Evolutionary conservation across 129 eudicot species (phyloP), one percentile per base, ranked within the genome.

Genomic region (Helichrysum umbraculigerum): DNA sequence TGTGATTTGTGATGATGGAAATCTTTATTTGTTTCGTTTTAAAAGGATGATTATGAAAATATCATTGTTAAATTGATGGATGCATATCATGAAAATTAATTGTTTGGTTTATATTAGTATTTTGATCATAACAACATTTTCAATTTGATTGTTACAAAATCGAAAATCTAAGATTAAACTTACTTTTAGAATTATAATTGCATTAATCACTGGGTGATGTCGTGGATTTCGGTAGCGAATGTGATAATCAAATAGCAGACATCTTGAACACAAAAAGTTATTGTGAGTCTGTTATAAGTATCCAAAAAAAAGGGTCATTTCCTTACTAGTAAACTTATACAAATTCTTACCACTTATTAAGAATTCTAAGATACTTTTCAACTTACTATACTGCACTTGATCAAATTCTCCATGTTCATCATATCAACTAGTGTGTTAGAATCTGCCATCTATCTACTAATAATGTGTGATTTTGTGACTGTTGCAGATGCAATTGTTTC

Each of bases 401-500:
- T 54, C 19, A 54, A 16, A 54, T 54, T 8, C 60, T 54, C 60
- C 21, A 4, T 54, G 59, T n/a, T 56, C 22, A 56, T 56, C 10
- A 19, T 56, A 56, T 6, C 25, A 4, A 69, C 14, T 69, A 10
- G 5, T 44, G 25, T 20, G 73, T 32, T 2, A 4, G 1, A 54
- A 32, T 19, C 10, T 58, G 76, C 52, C 19, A 33, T 57, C 63
- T 32, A n/a, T 10, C 32, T 20, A 16, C 30, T 25, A 16, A 8
- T 37, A 41, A 68, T 12, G 47, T 59, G 51, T 72, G 35, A 56
- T 42, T 22, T 65, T 73, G 35, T 72, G 73, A n/a, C 8, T 37
- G 25, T 52, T 71, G n/a, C 69, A 92, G 97, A 87, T 88, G 72
- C 98, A 90, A 88, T 66, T 93, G 84, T 76, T 87, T 17, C 85